A percentile compares a stretch with the other conserved stretches of the same genome.
These are phyloP conservation scores for Nyctanthes arbortristis DNA, from an alignment of 257 asterid species.

Conservation along the genomic window DNA sequence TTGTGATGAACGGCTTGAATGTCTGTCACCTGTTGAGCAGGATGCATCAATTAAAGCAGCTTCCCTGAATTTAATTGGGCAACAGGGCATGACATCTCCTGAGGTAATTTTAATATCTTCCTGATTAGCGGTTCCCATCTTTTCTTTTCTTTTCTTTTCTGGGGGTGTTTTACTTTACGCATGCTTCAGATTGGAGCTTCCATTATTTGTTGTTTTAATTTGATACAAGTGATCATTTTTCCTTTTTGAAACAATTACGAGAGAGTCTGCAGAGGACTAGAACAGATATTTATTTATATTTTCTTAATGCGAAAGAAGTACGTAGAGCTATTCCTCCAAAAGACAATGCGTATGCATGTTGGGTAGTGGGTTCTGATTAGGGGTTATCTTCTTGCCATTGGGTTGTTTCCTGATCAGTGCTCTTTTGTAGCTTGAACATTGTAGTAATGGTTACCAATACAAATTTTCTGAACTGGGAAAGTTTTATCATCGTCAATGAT, in stretches of 20 bases:
- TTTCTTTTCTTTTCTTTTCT: not conserved
- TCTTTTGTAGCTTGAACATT: slow-evolving; percentile 7
- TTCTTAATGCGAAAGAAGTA: not conserved
- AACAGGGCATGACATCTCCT: slow-evolving; percentile 29
- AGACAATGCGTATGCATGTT: not conserved
- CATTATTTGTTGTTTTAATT: not conserved
- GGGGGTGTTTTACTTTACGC: not conserved
- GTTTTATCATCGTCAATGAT: slow-evolving; percentile 3
- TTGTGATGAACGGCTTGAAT: slow-evolving; percentile 15
- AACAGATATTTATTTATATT: not conserved
- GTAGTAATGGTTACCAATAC: not conserved
- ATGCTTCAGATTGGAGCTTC: not conserved
- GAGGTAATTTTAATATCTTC: slow-evolving; percentile 43
- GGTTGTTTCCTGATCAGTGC: not conserved
- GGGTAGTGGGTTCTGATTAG: slow-evolving; percentile 4
- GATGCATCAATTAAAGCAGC: slow-evolving; percentile 28
- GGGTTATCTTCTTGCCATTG: not conserved
- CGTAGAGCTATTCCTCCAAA: not conserved
- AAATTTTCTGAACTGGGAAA: not conserved
- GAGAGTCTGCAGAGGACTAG: not conserved
- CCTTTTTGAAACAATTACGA: not conserved
- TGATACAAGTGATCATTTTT: not conserved
- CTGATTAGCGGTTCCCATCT: not conserved
- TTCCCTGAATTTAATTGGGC: slow-evolving; percentile 25
- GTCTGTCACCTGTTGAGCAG: slow-evolving; percentile 27